These are phyloP conservation scores for Candida andamanensis DNA, from an alignment of 805 yeast genomes.

Conservation along the genomic window DNA sequence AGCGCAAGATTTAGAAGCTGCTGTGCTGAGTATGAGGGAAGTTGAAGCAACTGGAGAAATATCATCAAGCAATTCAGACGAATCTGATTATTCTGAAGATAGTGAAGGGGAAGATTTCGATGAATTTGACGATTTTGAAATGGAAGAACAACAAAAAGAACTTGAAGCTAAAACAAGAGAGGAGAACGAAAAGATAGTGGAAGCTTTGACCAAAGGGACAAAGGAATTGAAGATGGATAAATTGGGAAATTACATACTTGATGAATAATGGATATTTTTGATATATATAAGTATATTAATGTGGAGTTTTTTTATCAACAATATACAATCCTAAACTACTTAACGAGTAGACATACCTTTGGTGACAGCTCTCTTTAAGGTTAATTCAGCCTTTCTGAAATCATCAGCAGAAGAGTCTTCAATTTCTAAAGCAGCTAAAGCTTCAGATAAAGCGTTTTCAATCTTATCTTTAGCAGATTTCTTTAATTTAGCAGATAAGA, in stretches of 20 bases:
- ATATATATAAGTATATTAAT: conserved; percentile 8
- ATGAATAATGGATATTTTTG: conserved; percentile 23
- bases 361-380: conserved; percentile 98
- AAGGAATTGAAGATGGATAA: conserved; percentile 73
- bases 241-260: conserved; percentile 74
- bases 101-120: conserved; percentile 29
- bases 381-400: conserved; percentile 98
- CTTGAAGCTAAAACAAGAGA: conserved; percentile 15
- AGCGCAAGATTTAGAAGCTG: conserved; percentile 60
- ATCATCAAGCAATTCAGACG: conserved; percentile 35
- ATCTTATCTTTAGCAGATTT: conserved; percentile 95
- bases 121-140: conserved; percentile 30
- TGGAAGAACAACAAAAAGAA: conserved; percentile 14
- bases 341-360: conserved; percentile 98
- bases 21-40: conserved; percentile 61
- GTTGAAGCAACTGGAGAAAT: conserved; percentile 26
- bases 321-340: conserved; percentile 21
- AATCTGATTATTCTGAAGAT: conserved; percentile 40
- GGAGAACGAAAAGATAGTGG: conserved; percentile 55
- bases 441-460: conserved; percentile 96
- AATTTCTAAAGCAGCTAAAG: conserved; percentile 94
- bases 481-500: conserved; percentile 95
- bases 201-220: conserved; percentile 62
- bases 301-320: conserved; percentile 3
- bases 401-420: conserved; percentile 97